A percentile compares a stretch with the other conserved stretches of the same genome.
These are phyloP conservation scores for Primulina tabacum DNA, from an alignment of 257 asterid species.

Conservation along the genomic window DNA sequence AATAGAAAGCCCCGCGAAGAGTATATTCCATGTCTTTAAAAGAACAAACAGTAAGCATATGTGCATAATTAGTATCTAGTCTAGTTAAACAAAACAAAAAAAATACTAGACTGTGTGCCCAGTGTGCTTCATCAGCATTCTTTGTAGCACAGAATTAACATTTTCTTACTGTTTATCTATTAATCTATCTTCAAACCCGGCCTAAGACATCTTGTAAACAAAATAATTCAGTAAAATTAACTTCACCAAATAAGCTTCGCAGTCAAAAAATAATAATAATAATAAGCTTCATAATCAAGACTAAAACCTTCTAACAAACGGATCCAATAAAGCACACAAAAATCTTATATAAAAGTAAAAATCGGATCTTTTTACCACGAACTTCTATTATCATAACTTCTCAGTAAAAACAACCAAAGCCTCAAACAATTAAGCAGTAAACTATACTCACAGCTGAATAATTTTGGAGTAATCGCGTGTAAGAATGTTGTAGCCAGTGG, in stretches of 20 bases:
- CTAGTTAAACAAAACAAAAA: no score
- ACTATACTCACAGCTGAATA: conserved; percentile 51
- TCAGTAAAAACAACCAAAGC: conserved; percentile 3
- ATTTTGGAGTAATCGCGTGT: conserved; percentile 97
- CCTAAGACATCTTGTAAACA: conserved; percentile 1
- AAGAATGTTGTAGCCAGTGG: conserved; percentile 73
- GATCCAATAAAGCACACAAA: neutral
- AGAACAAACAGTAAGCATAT: neutral
- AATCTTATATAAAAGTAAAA: neutral
- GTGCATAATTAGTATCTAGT: neutral
- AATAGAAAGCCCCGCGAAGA: neutral
- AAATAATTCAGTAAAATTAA: neutral
- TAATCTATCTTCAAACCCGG: conserved; percentile 2
- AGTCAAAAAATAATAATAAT: no score
- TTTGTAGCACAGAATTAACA: neutral
- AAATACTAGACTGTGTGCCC: neutral
- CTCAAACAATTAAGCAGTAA: neutral
- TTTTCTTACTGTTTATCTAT: neutral
- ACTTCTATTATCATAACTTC: neutral
- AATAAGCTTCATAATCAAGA: neutral
- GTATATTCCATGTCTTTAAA: neutral
- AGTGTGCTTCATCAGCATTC: neutral
- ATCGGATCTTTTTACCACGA: neutral
- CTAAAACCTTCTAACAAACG: conserved; percentile 2
- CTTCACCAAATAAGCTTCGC: neutral